Base-by-base conservation (phyloP, 108 stramenopile genomes). In the Chaetoceros tenuissimus region DNA sequence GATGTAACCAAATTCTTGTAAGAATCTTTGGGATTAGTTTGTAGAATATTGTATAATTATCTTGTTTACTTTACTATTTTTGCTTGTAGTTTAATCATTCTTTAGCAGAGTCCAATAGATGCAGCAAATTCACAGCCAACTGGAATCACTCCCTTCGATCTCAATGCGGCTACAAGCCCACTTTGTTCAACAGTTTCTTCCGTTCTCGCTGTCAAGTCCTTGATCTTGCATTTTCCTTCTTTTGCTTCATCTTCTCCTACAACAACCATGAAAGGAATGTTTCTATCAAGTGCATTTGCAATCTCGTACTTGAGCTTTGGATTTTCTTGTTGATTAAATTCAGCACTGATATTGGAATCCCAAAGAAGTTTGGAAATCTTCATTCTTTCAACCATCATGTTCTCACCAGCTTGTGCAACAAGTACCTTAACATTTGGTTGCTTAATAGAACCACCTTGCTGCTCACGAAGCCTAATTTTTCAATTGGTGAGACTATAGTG, bases 211-310 rank as follows among this genome's bases (percentile, higher is more conserved):
- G 62, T 67, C 58, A 90, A 69, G 70, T 89, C 80, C 71, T 92
- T 92, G 19, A 95, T 78, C 64, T 84, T 92, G 63, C 89, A 84
- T 53, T 73, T 80, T 49, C 79, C 79, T 46, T 77, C 69, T 73
- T 72, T 79, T 21, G 85, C 67, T 68, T 96, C 94, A 44, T 84
- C 77, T 51, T 89, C 90, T 3, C 94, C 94, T 3, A 87, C 62
- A 52, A 94, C 80, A 1, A 87, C 84, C 87, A 92, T 86, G 71
- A 83, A 92, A 3, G 91, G 93, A 46, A 93, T 91, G 20, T 72
- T 70, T 44, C 85, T 53, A 28, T 84, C 85, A 50, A 93, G 68
- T 31, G 89, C 92, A 57, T 92, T 70, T 30, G 78, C 59, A 43
- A 83, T 64, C 63, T 90, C 90, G 48, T 77, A 77, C 49, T 84